Percentiles rank a stretch among this genome's conserved stretches.
These are phyloP conservation scores for Diaporthe citriasiana DNA, from an alignment of 2,329 filamentous ascomycete species.

Conservation along the genomic window DNA sequence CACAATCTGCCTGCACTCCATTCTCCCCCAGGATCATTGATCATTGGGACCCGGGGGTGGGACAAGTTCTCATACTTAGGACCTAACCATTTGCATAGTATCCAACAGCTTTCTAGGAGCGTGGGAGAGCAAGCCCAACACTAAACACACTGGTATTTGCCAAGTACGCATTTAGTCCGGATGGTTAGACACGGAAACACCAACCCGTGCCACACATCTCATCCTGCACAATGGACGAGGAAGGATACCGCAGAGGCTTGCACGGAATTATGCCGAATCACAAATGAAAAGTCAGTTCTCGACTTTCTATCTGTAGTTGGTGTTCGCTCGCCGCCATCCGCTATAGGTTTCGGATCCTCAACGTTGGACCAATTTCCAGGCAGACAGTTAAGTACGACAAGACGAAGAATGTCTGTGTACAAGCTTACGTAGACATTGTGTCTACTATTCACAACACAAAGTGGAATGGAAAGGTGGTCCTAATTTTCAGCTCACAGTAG, in stretches of 20 bases:
- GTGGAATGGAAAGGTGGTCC: conserved; percentile 11
- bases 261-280: neutral
- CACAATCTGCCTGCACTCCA: neutral
- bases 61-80: neutral
- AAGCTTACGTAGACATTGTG: neutral
- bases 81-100: neutral
- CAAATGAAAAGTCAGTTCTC: neutral
- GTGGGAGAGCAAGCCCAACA: neutral
- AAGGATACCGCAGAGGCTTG: neutral
- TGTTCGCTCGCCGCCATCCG: neutral
- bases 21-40: no score
- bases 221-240: neutral
- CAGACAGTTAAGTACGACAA: neutral
- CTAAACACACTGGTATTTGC: no score
- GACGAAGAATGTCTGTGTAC: neutral
- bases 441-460: neutral
- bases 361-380: conserved; percentile 7
- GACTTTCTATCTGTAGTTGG: neutral
- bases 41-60: neutral
- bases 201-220: neutral
- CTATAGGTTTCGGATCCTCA: neutral
- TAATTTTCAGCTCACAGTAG: neutral
- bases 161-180: no score
- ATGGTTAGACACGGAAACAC: neutral
- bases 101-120: neutral